These are phyloP conservation scores for Ciborinia camelliae DNA, from an alignment of 2,329 filamentous ascomycete genomes.

Conservation along the genomic window DNA sequence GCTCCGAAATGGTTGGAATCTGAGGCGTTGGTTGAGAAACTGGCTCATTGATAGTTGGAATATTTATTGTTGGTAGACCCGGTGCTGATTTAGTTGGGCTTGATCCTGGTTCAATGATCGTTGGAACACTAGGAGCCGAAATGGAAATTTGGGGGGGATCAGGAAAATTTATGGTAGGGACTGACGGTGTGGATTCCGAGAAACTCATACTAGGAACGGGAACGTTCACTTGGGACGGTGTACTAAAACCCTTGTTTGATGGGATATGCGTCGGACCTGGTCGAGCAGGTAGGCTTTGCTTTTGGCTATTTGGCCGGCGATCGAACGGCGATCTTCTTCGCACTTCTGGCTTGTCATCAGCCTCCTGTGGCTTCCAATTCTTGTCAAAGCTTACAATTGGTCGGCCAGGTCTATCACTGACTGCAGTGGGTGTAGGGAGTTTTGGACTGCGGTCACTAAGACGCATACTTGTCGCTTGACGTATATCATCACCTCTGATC, in stretches of 20 bases:
- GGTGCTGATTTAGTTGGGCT: constrained; percentile 29
- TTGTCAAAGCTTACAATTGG: constrained; percentile 97
- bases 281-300: constrained; percentile 31
- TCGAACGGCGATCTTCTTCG: constrained; percentile 37
- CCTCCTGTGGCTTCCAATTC: constrained; percentile 65
- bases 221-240: constrained; percentile 46
- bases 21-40: constrained; percentile 23
- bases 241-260: constrained; percentile 41
- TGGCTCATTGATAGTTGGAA: constrained; percentile 31
- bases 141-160: constrained; percentile 32
- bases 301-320: constrained; percentile 27
- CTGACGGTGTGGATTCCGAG: constrained; percentile 28
- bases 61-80: constrained; percentile 30
- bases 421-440: constrained; percentile 81
- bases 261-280: constrained; percentile 33
- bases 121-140: constrained; percentile 29
- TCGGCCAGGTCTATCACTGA: constrained; percentile 84
- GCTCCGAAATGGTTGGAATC: constrained; percentile 31
- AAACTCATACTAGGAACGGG: constrained; percentile 36
- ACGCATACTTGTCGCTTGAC: constrained; percentile 84
- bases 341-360: constrained; percentile 65
- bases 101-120: constrained; percentile 38
- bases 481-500: constrained; percentile 81
- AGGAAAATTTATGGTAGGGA: constrained; percentile 37
- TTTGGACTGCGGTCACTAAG: constrained; percentile 82